Base-by-base conservation (phyloP, 2,329 filamentous ascomycete genomes). In the Apiospora koreana region DNA sequence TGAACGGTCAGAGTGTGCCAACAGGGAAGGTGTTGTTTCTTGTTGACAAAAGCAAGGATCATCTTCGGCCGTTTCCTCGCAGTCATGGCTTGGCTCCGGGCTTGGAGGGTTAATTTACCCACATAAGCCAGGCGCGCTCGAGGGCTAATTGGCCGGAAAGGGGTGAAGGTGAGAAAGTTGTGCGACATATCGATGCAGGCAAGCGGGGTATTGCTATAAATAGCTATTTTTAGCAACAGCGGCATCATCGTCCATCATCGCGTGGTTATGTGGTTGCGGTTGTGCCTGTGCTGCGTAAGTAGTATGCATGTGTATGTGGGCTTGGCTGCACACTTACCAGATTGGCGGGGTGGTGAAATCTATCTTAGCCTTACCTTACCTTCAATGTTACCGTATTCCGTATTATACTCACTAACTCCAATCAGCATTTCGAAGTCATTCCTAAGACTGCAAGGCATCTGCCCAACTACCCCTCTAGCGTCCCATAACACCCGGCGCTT, bases 181-280 rank as follows among this genome's bases (percentile, higher is more conserved):
- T 48, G 45, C 31, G 66, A 68, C 45, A 38, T 68, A 28, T 12
- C 54, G 31, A 45, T 54, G 66, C 66, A 68, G 45, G 45, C 43
- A 21, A 50, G 66, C 45, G 66, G 66, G 35, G 66, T 31, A 48
- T 16, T 70, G 69, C 14, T 79, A 79, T 75, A 75, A 77, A 78
- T 79, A 79, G 75, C 76, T 78, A 78, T 78, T 76, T 76, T 75
- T 79, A 78, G 77, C 75, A 75, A 71, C 73, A 71, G 54, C 54
- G n/a, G n/a, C n/a, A n/a, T n/a, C n/a, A n/a, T n/a, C n/a, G n/a
- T n/a, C n/a, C n/a, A 62, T 62, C 54, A 62, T 38, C 54, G 54
- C 31, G 54, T 75, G 69, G 72, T 69, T 62, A 31, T 75, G 69
- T n/a, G n/a, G n/a, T n/a, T n/a, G n/a, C n/a, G n/a, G n/a, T 72